Evolutionary conservation across 495 filamentous ascomycete genomes (phyloP).

Genomic region (Hypoxylon fragiforme): DNA sequence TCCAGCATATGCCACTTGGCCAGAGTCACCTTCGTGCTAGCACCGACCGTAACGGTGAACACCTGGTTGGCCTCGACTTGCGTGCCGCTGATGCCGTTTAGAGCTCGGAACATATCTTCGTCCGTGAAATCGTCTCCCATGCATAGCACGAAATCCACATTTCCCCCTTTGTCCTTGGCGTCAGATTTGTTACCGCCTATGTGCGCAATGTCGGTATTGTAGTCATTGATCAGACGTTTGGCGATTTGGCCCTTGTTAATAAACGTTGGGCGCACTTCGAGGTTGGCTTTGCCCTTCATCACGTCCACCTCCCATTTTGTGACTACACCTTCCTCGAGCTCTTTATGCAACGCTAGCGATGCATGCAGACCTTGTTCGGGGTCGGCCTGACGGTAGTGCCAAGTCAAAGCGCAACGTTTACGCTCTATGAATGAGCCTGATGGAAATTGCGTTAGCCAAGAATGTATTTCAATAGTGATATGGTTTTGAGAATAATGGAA

Average conservation of each 20-base stretch:
- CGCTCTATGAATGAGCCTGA: conserved; percentile 84
- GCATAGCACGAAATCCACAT: conserved; percentile 82
- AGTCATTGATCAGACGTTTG: conserved; percentile 71
- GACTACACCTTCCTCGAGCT: conserved; percentile 72
- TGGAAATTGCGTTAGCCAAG: conserved; percentile 30
- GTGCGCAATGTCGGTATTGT: conserved; percentile 49
- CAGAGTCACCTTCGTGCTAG: conserved; percentile 81
- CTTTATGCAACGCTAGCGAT: conserved; percentile 73
- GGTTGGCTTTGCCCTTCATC: conserved; percentile 92
- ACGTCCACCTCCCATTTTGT: conserved; percentile 87
- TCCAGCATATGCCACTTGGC: conserved; percentile 87
- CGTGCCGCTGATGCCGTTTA: conserved; percentile 60
- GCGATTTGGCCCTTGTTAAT: conserved; percentile 97
- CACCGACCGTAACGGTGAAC: conserved; percentile 86
- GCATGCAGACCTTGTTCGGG: conserved; percentile 77
- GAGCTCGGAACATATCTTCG: conserved; percentile 81
- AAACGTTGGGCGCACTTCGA: conserved; percentile 93
- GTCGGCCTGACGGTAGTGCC: conserved; percentile 93
- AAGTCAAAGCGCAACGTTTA: conserved; percentile 89
- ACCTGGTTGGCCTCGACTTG: conserved; percentile 59
- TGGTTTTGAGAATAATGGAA: neutral
- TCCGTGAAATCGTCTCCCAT: conserved; percentile 95
- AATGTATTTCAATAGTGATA: neutral
- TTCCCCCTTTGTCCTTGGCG: conserved; percentile 32
- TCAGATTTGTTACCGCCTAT: conserved; percentile 1